Evolutionary conservation across 208 protist species (phyloP).

Genomic region (Trichomonas gallinae): DNA sequence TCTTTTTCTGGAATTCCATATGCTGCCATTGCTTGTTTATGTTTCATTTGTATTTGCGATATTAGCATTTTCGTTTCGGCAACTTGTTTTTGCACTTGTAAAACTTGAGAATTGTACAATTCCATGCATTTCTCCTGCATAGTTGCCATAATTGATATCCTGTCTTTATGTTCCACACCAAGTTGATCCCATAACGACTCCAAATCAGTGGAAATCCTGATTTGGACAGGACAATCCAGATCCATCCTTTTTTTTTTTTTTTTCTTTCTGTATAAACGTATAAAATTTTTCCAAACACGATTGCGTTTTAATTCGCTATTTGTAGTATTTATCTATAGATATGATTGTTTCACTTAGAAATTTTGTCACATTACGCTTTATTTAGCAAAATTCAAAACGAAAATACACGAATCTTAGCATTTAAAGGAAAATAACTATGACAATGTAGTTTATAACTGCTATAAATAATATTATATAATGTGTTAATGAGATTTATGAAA

Average conservation of each 20-base stretch:
- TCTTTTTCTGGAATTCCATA: background rate
- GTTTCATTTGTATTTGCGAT: background rate
- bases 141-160: background rate
- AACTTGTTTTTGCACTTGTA: background rate
- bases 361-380: no score
- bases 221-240: background rate
- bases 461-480: no score
- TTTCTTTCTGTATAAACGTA: background rate
- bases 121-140: background rate
- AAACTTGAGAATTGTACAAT: background rate
- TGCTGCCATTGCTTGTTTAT: background rate
- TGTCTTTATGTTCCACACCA: background rate
- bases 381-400: no score
- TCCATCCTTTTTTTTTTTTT: background rate
- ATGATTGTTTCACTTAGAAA: no score
- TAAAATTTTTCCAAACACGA: background rate
- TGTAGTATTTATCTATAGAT: no score
- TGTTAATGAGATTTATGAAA: no score
- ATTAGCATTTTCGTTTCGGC: background rate
- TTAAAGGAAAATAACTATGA: no score
- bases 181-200: background rate
- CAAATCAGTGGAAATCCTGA: background rate
- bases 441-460: no score
- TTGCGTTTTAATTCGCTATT: no score
- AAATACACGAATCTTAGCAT: no score